Percentiles rank a stretch among this genome's conserved stretches.
Evolutionary conservation across 2,329 filamentous ascomycete species (phyloP).

Genomic region (Stachybotrys echinatus): DNA sequence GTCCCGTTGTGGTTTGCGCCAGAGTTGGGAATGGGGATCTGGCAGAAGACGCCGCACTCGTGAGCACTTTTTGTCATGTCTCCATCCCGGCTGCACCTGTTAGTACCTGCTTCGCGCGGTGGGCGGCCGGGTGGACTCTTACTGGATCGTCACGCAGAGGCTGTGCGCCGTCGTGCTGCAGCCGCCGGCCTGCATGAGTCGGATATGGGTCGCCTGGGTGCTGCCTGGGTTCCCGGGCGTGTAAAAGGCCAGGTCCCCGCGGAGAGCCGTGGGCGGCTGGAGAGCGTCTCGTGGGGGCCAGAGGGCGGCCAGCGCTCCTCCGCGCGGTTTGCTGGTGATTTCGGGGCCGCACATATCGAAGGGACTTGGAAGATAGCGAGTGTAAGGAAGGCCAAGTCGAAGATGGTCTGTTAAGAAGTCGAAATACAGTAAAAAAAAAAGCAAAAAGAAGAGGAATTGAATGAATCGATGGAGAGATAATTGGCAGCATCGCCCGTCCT

Average conservation of each 20-base stretch:
- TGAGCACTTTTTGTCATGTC: constrained; percentile 33
- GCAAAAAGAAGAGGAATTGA: neutral
- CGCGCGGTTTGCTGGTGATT: constrained; percentile 31
- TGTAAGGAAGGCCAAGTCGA: neutral
- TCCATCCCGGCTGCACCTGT: constrained; percentile 28
- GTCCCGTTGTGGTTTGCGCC: constrained; percentile 4
- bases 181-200: constrained; percentile 27
- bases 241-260: constrained; percentile 38
- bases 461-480: neutral
- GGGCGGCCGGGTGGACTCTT: constrained; percentile 11
- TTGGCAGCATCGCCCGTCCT: neutral
- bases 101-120: constrained; percentile 1
- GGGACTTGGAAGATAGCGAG: neutral
- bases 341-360: constrained; percentile 40
- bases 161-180: constrained; percentile 9
- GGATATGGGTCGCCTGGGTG: constrained; percentile 34
- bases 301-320: constrained; percentile 41
- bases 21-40: constrained; percentile 23
- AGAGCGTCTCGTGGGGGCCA: constrained; percentile 6
- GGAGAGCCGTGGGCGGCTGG: constrained; percentile 6
- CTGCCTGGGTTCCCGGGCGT: constrained; percentile 32
- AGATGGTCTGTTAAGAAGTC: neutral
- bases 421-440: no score
- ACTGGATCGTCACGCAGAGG: constrained; percentile 40
- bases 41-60: constrained; percentile 37